Evolutionary conservation across 129 eudicot species (phyloP).

Genomic region (Apium graveolens): DNA sequence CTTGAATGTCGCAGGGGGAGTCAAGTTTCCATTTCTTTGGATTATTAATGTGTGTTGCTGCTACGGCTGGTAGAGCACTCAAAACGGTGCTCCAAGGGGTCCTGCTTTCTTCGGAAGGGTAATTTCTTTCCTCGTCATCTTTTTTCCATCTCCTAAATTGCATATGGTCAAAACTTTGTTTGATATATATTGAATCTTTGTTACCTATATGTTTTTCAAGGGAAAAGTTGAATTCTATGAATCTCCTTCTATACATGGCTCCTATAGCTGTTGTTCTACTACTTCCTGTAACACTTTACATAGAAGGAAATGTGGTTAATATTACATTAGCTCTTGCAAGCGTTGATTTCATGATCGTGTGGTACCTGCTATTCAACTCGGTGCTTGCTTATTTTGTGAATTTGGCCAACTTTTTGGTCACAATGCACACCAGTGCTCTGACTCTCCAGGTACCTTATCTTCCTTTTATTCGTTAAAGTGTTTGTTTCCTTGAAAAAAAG

Average conservation of each 20-base stretch:
- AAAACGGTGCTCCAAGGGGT: conserved; percentile 22
- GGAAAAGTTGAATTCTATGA: conserved; percentile 15
- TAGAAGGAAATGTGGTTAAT: conserved; percentile 51
- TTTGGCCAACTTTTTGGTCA: conserved; percentile 51
- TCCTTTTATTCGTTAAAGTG: background rate
- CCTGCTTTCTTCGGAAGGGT: background rate
- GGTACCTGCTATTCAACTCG: conserved; percentile 49
- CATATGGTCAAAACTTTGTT: background rate
- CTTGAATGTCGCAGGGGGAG: conserved; percentile 39
- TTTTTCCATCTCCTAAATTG: background rate
- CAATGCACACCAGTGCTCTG: conserved; percentile 55
- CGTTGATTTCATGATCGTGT: conserved; percentile 41
- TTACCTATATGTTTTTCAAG: background rate
- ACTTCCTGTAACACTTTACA: conserved; percentile 48
- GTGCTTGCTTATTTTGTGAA: conserved; percentile 61
- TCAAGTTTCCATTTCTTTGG: conserved; percentile 78
- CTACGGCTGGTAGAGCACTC: conserved; percentile 94
- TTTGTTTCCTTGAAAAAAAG: no score
- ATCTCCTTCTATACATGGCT: conserved; percentile 13
- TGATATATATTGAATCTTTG: background rate
- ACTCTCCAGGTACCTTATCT: conserved; percentile 48
- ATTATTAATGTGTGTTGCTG: conserved; percentile 73
- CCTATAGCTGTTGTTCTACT: conserved; percentile 27
- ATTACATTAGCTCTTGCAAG: conserved; percentile 38
- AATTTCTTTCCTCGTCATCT: background rate